Percentiles rank a stretch among this genome's conserved stretches.
These are phyloP conservation scores for Colletotrichum sp. DNA, from an alignment of 2,329 filamentous ascomycete species.

Conservation along the genomic window DNA sequence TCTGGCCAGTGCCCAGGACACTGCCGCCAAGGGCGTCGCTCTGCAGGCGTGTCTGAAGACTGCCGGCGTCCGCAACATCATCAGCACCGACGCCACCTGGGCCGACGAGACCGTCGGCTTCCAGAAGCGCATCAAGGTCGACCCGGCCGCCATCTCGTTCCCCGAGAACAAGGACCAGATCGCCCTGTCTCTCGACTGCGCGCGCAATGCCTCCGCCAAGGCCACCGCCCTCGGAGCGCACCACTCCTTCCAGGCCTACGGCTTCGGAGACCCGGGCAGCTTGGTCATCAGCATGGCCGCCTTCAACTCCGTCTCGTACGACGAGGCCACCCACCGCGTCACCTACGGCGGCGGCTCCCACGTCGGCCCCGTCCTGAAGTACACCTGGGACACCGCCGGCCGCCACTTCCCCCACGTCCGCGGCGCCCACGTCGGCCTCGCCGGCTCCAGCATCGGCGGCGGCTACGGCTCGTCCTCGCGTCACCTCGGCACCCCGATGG, in stretches of 20 bases:
- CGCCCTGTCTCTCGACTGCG: constrained; percentile 19
- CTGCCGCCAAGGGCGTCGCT: background rate
- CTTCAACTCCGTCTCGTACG: constrained; percentile 13
- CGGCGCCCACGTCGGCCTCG: constrained; percentile 17
- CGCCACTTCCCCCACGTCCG: constrained; percentile 22
- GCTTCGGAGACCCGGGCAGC: constrained; percentile 18
- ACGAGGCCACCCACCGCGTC: constrained; percentile 11
- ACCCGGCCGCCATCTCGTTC: constrained; percentile 20
- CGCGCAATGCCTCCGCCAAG: constrained; percentile 16
- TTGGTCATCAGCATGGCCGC: constrained; percentile 21
- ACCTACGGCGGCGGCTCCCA: constrained; percentile 18
- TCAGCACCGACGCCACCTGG: constrained; percentile 19
- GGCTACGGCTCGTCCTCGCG: constrained; percentile 15
- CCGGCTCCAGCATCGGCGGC: constrained; percentile 21
- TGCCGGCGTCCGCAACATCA: constrained; percentile 17
- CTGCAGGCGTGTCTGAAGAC: constrained; percentile 18
- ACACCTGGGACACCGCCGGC: constrained; percentile 19
- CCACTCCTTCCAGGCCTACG: constrained; percentile 22
- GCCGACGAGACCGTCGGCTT: constrained; percentile 11
- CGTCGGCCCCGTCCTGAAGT: constrained; percentile 19
- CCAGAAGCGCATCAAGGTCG: constrained; percentile 20
- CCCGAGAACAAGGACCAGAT: constrained; percentile 20
- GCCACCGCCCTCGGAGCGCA: constrained; percentile 15
- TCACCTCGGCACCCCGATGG: constrained; percentile 21
- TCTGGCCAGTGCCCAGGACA: constrained; percentile 9